phyloP scores from a whole-genome alignment of 1,284 basidiomycete species.

The Pulveroboletus ridleyi region DNA sequence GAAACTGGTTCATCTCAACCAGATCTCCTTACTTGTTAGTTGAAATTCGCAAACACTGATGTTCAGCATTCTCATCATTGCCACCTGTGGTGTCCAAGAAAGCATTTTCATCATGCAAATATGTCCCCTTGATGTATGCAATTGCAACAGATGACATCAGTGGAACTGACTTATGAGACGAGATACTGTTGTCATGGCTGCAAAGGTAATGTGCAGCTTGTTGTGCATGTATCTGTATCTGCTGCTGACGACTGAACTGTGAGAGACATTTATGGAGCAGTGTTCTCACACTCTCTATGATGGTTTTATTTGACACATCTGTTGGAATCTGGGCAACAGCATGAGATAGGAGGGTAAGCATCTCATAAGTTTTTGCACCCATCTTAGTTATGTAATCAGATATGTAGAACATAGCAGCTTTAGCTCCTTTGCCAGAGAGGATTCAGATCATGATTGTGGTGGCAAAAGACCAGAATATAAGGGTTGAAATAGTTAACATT shows the following conservation, averaged over 20 bases:
- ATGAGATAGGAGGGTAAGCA: too few species aligned
- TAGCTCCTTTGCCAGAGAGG: slow-evolving; percentile 21
- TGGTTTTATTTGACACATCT: neutral
- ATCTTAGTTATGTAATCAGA: slow-evolving; percentile 25
- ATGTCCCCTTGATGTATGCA: too few species aligned
- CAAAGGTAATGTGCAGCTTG: slow-evolving; percentile 15
- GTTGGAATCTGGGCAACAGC: too few species aligned
- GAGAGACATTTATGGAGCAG: too few species aligned
- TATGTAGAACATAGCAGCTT: slow-evolving; percentile 27
- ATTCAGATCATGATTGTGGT: slow-evolving; percentile 27
- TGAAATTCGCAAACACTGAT: neutral
- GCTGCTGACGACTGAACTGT: too few species aligned
- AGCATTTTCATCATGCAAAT: too few species aligned
- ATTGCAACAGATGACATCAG: neutral
- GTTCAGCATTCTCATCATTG: neutral
- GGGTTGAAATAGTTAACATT: slow-evolving; percentile 21
- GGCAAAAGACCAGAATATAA: slow-evolving; percentile 24
- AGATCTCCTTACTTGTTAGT: slow-evolving; percentile 9
- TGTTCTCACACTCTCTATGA: too few species aligned
- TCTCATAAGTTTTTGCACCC: neutral
- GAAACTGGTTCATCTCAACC: slow-evolving; percentile 2
- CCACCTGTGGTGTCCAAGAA: too few species aligned
- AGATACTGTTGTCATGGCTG: slow-evolving; percentile 12
- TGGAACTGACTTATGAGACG: neutral
- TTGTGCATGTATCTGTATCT: too few species aligned